Percentiles rank a stretch among this genome's conserved stretches.
phyloP scores from a whole-genome alignment of 176 grass and related monocot species.

The Eleusine indica region DNA sequence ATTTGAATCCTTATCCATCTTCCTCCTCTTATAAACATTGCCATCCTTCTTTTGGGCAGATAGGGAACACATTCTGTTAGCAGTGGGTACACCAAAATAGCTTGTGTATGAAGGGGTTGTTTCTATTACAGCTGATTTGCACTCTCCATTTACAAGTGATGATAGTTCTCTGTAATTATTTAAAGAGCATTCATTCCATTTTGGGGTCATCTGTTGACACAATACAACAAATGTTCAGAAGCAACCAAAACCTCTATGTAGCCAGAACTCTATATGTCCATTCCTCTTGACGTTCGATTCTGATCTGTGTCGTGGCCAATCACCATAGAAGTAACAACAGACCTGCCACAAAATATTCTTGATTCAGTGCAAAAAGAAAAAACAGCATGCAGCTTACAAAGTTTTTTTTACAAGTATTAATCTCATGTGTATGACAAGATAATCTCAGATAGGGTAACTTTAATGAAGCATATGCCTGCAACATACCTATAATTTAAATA shows the following conservation, averaged over 20 bases:
- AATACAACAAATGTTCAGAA: conserved; percentile 37
- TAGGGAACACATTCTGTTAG: conserved; percentile 52
- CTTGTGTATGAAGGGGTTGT: conserved; percentile 33
- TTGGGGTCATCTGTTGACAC: conserved; percentile 58
- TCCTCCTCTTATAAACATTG: conserved; percentile 66
- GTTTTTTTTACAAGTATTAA: not conserved
- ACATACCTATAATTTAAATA: no score
- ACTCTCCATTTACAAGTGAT: conserved; percentile 43
- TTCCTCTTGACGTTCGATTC: conserved; percentile 3
- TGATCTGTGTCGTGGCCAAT: not conserved
- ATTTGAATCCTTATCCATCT: conserved; percentile 61
- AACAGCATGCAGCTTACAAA: not conserved
- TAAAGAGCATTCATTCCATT: conserved; percentile 51
- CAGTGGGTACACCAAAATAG: conserved; percentile 37
- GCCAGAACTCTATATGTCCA: not conserved
- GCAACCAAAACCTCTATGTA: conserved; percentile 11
- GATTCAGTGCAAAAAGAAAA: not conserved
- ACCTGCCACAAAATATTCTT: conserved; percentile 2
- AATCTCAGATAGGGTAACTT: not conserved
- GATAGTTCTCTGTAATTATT: conserved; percentile 42
- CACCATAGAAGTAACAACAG: conserved; percentile 9
- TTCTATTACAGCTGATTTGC: conserved; percentile 39
- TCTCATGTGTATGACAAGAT: conserved; percentile 6
- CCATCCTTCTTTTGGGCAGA: conserved; percentile 55
- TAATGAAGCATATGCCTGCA: no score